phyloP scores from a whole-genome alignment of 73 alveolate genomes.

The Paramecium pentaurelia region DNA sequence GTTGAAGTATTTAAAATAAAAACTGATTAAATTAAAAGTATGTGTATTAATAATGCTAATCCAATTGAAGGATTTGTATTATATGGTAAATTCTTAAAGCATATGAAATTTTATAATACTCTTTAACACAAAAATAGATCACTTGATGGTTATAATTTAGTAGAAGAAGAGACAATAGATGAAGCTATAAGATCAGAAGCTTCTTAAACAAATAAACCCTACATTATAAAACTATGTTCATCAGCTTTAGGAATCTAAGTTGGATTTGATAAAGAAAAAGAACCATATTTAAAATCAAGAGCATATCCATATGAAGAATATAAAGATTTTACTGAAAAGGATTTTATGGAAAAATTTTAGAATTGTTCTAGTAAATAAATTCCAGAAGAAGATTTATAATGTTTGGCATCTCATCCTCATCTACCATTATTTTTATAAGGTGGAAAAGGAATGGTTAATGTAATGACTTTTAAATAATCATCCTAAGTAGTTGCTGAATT shows the following conservation, averaged over 20 bases:
- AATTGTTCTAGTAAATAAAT: background rate
- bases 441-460: slow-evolving; percentile 26
- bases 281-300: background rate
- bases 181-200: background rate
- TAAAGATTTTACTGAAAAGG: background rate
- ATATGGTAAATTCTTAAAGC: background rate
- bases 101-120: background rate
- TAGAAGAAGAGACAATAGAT: slow-evolving; percentile 15
- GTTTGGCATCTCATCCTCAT: slow-evolving; percentile 23
- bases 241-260: background rate
- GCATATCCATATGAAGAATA: slow-evolving; percentile 9
- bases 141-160: slow-evolving; percentile 1
- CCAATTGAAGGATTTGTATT: slow-evolving; percentile 24
- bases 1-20: slow-evolving; percentile 38
- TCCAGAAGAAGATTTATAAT: background rate
- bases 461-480: background rate
- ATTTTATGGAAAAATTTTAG: slow-evolving; percentile 3
- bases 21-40: background rate
- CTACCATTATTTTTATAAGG: slow-evolving; percentile 3
- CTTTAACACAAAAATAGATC: background rate
- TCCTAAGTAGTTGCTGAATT: background rate
- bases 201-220: background rate
- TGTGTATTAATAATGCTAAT: slow-evolving; percentile 27
- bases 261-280: background rate
- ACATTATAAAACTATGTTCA: background rate